Evolutionary conservation across 1,284 basidiomycete genomes (phyloP).

Genomic region (Ganoderma sp.): DNA sequence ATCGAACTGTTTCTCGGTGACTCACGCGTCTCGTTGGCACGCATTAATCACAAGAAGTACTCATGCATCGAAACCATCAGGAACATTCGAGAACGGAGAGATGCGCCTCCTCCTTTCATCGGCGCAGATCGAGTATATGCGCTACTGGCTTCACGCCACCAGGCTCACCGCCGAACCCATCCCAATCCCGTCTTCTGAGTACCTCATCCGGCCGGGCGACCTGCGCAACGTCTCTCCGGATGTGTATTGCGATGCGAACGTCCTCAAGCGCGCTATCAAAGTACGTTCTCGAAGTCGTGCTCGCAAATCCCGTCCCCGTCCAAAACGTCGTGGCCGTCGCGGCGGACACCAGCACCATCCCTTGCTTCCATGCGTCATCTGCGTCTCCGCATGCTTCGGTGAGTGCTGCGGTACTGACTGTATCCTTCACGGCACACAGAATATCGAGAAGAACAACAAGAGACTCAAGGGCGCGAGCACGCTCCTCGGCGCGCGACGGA

Average conservation of each 20-base stretch:
- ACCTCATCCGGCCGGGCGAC: constrained; percentile 61
- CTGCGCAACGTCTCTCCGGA: constrained; percentile 62
- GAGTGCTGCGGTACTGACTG: constrained; percentile 6
- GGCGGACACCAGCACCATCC: constrained; percentile 2
- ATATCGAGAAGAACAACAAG: constrained; percentile 79
- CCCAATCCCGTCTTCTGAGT: constrained; percentile 75
- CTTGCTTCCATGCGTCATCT: constrained; percentile 4
- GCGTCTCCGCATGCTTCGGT: neutral
- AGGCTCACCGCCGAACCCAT: constrained; percentile 67
- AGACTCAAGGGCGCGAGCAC: constrained; percentile 63
- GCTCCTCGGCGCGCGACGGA: constrained; percentile 58
- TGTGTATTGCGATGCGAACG: constrained; percentile 58
- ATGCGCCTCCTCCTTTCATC: constrained; percentile 79
- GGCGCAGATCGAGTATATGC: constrained; percentile 82
- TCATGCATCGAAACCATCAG: constrained; percentile 36
- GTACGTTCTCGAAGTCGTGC: constrained; percentile 42
- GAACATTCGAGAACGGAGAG: constrained; percentile 68
- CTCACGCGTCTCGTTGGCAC: constrained; percentile 17
- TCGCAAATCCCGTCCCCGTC: constrained; percentile 12
- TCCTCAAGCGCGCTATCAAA: constrained; percentile 64
- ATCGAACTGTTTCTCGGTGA: constrained; percentile 76
- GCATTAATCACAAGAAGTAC: neutral
- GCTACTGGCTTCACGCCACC: constrained; percentile 84
- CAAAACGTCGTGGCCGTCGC: constrained; percentile 10
- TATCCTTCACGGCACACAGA: constrained; percentile 46